Evolutionary conservation across 2,329 filamentous ascomycete species (phyloP).

Genomic region (Trichoderma sp.): DNA sequence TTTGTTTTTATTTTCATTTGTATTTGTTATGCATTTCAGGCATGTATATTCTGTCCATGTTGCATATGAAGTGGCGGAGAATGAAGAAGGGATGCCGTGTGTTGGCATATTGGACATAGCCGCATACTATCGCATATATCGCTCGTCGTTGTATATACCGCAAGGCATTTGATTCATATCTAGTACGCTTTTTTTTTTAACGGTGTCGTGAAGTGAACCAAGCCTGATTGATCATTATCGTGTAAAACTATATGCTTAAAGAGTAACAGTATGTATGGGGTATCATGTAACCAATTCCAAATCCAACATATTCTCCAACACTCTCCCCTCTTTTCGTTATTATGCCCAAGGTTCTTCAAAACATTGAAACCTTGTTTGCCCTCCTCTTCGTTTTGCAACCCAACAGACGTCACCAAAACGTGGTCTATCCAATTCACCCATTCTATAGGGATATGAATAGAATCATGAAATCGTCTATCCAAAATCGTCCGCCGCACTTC

Average conservation of each 20-base stretch:
- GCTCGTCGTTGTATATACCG: neutral
- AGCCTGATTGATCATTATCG: neutral
- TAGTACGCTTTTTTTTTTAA: too few relatives aligned
- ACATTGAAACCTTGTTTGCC: neutral
- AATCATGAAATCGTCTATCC: too few relatives aligned
- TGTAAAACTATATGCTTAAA: neutral
- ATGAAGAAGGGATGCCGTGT: neutral
- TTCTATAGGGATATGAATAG: neutral
- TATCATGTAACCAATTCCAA: slow-evolving; percentile 17
- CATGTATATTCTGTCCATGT: slow-evolving; percentile 10
- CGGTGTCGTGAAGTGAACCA: too few relatives aligned
- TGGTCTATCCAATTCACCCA: neutral
- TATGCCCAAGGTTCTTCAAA: neutral
- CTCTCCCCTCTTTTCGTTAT: neutral
- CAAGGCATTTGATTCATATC: neutral
- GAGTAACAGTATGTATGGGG: slow-evolving; percentile 10
- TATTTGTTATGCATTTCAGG: slow-evolving; percentile 1
- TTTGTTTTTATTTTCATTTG: slow-evolving; percentile 5
- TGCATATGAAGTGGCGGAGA: neutral
- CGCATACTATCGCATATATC: neutral
- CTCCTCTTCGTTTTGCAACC: neutral
- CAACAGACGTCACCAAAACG: neutral
- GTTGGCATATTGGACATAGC: neutral
- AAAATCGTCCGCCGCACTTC: too few relatives aligned
- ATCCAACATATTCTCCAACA: neutral